Evolutionary conservation across 768 basidiomycete genomes (phyloP).

Genomic region (Mrakia blollopis): DNA sequence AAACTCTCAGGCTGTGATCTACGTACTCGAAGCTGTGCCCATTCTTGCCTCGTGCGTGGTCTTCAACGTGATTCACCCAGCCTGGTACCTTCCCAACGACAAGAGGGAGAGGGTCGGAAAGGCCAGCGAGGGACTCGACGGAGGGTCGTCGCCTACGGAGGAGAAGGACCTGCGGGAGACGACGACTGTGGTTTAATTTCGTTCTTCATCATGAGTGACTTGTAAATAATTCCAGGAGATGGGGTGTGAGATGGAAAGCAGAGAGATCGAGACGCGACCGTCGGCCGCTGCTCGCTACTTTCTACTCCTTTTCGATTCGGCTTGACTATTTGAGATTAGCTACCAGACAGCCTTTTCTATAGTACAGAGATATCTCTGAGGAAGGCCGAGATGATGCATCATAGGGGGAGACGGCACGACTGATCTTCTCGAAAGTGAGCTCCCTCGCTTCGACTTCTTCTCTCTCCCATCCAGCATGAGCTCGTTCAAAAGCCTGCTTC

Average conservation of each 20-base stretch:
- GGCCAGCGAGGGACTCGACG: neutral
- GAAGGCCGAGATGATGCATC: too few relatives aligned
- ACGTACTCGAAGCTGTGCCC: conserved; percentile 15
- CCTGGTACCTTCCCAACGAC: conserved; percentile 13
- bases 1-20: neutral
- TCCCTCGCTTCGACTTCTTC: neutral
- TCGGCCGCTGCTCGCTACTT: too few relatives aligned
- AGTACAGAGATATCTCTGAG: too few relatives aligned
- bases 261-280: neutral
- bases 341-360: too few relatives aligned
- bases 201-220: neutral
- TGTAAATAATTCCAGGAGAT: neutral
- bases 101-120: conserved; percentile 9
- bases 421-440: too few relatives aligned
- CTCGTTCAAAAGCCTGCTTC: neutral
- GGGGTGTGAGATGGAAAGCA: neutral
- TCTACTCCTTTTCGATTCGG: too few relatives aligned
- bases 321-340: too few relatives aligned
- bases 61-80: conserved; percentile 23
- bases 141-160: neutral
- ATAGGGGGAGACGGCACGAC: too few relatives aligned
- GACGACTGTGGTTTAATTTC: neutral
- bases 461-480: neutral
- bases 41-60: conserved; percentile 7
- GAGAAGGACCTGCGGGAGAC: neutral